Evolutionary conservation across 2,329 filamentous ascomycete genomes (phyloP).

Genomic region (Fusarium protoensiforme): DNA sequence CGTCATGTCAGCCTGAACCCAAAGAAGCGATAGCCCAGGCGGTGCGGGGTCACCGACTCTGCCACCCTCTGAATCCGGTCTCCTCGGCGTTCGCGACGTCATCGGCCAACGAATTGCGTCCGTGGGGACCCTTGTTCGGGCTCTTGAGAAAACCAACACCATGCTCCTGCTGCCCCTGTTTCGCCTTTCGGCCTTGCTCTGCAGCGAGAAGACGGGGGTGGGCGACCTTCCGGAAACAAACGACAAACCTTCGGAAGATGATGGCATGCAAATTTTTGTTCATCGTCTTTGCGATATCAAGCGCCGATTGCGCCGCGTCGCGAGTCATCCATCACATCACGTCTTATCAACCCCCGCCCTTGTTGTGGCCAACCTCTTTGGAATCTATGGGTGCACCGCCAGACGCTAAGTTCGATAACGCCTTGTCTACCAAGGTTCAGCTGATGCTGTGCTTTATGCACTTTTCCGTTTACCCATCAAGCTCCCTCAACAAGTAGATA

Average conservation of each 20-base stretch:
- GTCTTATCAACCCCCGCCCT: conserved; percentile 32
- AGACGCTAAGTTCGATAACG: neutral
- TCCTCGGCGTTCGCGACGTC: conserved; percentile 35
- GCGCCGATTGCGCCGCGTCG: conserved; percentile 1
- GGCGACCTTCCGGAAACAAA: neutral
- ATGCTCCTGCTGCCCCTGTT: conserved; percentile 20
- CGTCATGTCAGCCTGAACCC: conserved; percentile 14
- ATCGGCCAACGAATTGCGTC: conserved; percentile 30
- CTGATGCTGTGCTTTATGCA: neutral
- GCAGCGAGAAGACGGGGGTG: conserved; percentile 8
- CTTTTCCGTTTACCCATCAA: neutral
- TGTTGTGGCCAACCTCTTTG: conserved; percentile 19
- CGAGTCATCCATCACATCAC: conserved; percentile 2
- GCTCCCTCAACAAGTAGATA: neutral
- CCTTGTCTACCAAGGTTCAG: neutral
- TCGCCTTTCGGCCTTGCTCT: conserved; percentile 2
- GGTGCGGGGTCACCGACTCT: conserved; percentile 36
- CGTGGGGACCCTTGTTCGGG: conserved; percentile 22
- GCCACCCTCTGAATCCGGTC: conserved; percentile 27
- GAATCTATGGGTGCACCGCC: neutral
- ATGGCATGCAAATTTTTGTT: neutral
- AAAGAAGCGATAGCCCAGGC: neutral
- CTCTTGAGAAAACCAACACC: conserved; percentile 5
- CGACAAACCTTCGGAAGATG: neutral
- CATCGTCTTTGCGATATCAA: neutral